Conservation (phyloP, 1,139 yeast species). For the Geotrichum carabidarum region DNA sequence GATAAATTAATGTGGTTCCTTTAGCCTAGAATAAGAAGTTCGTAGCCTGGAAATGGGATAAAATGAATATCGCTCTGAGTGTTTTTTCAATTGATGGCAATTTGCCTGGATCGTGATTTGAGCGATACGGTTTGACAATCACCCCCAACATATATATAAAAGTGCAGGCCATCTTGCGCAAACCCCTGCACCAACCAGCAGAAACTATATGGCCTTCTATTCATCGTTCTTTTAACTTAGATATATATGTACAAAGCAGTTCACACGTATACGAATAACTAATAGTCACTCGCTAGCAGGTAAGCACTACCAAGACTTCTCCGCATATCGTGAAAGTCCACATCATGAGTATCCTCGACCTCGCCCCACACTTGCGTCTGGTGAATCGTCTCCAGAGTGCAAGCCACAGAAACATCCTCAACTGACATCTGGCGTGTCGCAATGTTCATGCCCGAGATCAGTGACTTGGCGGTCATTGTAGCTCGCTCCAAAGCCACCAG, state of each 20-base stretch:
- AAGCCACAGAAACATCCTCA: slow-evolving; percentile 71
- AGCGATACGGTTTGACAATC: too few relatives aligned
- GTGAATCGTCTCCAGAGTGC: slow-evolving; percentile 72
- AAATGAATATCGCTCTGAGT: not conserved
- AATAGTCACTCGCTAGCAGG: slow-evolving; percentile 43
- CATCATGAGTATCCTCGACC: slow-evolving; percentile 97
- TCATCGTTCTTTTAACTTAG: too few relatives aligned
- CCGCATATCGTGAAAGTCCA: slow-evolving; percentile 80
- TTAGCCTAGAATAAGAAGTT: too few relatives aligned
- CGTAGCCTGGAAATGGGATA: too few relatives aligned
- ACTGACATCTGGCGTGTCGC: slow-evolving; percentile 42
- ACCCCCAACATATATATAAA: too few relatives aligned
- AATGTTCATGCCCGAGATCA: slow-evolving; percentile 56
- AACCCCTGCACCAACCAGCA: not conserved
- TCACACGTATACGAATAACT: not conserved
- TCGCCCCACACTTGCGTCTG: slow-evolving; percentile 96
- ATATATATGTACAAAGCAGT: too few relatives aligned
- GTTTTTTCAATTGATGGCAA: not conserved
- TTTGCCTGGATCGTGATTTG: not conserved
- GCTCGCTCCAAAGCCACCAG: slow-evolving; percentile 86
- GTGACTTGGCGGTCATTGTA: slow-evolving; percentile 76
- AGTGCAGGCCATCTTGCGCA: not conserved
- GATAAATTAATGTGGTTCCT: too few relatives aligned
- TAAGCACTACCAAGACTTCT: slow-evolving; percentile 80
- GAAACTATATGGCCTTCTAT: too few relatives aligned